phyloP scores from a whole-genome alignment of 1,284 basidiomycete species.

The Neolentinus lepideus region DNA sequence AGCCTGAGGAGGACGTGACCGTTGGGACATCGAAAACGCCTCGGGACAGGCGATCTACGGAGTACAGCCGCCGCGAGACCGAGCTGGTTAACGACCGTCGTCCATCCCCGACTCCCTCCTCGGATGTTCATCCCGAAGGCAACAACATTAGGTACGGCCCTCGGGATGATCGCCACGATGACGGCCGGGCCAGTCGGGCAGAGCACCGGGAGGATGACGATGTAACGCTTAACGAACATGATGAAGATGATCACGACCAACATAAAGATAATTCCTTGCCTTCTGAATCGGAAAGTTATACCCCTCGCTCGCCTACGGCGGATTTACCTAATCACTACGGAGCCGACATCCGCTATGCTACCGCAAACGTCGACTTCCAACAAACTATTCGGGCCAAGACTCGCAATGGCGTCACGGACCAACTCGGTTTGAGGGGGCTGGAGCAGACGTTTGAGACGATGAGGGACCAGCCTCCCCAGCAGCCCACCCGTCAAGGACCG shows the following conservation, averaged over 20 bases:
- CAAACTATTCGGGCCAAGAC: constrained; percentile 24
- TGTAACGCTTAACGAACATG: constrained; percentile 37
- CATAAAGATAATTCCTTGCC: constrained; percentile 24
- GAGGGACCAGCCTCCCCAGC: constrained; percentile 9
- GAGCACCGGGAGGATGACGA: constrained; percentile 37
- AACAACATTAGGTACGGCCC: constrained; percentile 28
- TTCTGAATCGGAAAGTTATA: constrained; percentile 39
- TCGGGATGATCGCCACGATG: constrained; percentile 24
- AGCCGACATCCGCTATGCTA: constrained; percentile 16
- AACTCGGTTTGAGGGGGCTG: constrained; percentile 49
- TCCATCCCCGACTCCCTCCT: constrained; percentile 46
- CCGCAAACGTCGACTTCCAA: constrained; percentile 16
- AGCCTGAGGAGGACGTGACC: constrained; percentile 49
- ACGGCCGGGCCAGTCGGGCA: constrained; percentile 9
- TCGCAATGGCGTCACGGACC: constrained; percentile 50
- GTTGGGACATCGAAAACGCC: constrained; percentile 1
- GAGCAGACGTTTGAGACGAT: constrained; percentile 43
- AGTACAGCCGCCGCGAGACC: constrained; percentile 20
- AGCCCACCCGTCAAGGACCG: constrained; percentile 15
- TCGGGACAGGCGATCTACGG: constrained; percentile 9
- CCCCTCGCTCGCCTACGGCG: constrained; percentile 63
- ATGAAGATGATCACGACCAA: constrained; percentile 34
- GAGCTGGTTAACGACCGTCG: background rate
- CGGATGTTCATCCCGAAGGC: constrained; percentile 47
- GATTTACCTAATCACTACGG: constrained; percentile 39